Conservation (phyloP, 2,329 filamentous ascomycete species). For the Blastomyces parvus region DNA sequence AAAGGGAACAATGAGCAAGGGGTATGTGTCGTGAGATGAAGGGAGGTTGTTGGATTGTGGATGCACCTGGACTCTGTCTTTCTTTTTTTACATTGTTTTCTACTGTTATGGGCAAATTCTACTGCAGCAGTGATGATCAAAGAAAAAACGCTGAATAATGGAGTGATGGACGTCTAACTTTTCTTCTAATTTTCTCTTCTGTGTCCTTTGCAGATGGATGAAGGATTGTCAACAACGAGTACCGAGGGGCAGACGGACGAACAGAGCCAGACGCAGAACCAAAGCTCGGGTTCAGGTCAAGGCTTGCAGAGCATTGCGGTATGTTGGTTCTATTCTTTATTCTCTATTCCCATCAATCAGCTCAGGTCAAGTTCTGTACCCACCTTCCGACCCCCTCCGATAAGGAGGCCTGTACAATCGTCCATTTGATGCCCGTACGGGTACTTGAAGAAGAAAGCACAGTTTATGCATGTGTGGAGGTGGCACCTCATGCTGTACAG, state of each 20-base stretch:
- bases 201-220: background rate
- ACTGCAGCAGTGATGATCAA: background rate
- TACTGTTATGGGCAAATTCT: background rate
- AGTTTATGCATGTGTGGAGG: background rate
- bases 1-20: background rate
- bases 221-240: background rate
- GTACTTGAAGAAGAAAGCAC: background rate
- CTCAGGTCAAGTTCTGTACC: background rate
- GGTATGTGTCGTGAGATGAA: background rate
- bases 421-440: background rate
- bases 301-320: constrained; percentile 1
- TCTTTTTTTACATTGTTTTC: background rate
- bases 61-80: background rate
- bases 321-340: background rate
- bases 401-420: background rate
- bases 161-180: background rate
- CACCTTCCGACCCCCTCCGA: background rate
- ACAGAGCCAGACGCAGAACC: background rate
- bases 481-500: background rate
- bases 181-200: background rate
- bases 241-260: background rate
- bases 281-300: background rate
- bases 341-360: background rate
- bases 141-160: background rate
- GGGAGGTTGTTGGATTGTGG: background rate